These are phyloP conservation scores for Ustilago tritici DNA, from an alignment of 1,284 basidiomycete species.

Conservation along the genomic window DNA sequence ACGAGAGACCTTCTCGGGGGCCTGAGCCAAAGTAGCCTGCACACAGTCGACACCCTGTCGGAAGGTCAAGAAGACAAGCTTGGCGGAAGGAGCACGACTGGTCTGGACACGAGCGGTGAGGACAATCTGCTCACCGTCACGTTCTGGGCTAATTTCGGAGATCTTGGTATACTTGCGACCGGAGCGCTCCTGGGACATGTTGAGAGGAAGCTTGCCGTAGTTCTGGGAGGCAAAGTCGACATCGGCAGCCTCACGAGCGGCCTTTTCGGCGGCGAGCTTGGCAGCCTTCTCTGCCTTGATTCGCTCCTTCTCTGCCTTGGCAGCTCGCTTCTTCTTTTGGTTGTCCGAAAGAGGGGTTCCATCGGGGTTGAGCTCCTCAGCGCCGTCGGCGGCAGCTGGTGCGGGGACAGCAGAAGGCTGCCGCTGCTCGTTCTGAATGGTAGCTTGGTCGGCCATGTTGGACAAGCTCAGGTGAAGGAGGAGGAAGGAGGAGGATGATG, in stretches of 20 bases:
- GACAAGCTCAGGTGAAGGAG: background rate
- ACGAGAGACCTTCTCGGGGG: conserved; percentile 87
- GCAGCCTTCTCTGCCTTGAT: conserved; percentile 82
- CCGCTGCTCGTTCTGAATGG: conserved; percentile 33
- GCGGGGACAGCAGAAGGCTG: conserved; percentile 21
- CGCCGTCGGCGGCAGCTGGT: conserved; percentile 18
- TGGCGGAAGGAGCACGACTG: conserved; percentile 79
- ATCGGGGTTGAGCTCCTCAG: conserved; percentile 62
- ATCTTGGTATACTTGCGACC: conserved; percentile 75
- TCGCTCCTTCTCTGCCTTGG: conserved; percentile 84
- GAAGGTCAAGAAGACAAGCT: conserved; percentile 93
- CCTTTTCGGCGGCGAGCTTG: conserved; percentile 81
- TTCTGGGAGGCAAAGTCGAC: conserved; percentile 86
- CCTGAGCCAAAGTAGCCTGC: conserved; percentile 84
- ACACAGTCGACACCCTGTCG: conserved; percentile 90
- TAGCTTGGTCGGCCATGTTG: conserved; percentile 48
- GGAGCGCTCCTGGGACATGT: conserved; percentile 83
- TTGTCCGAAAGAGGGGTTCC: conserved; percentile 79
- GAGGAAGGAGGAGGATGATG: background rate
- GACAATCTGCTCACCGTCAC: conserved; percentile 82
- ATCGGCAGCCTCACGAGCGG: conserved; percentile 80
- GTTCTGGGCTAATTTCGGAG: conserved; percentile 76
- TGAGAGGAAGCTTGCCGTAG: conserved; percentile 90
- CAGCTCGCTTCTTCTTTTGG: conserved; percentile 91
- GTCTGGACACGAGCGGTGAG: conserved; percentile 93